phyloP scores from a whole-genome alignment of 306 rosid genomes.

The Dalbergia oliveri region DNA sequence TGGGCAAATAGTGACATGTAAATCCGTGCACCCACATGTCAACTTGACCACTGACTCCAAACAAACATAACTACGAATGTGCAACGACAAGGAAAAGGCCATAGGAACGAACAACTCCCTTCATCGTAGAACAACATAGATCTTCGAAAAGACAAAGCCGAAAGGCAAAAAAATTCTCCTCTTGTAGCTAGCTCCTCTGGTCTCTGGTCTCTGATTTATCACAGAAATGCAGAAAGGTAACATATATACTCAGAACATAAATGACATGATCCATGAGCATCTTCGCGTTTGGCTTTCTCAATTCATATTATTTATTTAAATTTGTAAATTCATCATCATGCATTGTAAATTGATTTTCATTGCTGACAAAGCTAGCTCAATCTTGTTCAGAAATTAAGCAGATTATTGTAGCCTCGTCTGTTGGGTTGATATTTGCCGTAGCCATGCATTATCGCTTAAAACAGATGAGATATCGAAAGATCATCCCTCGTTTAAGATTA shows the following conservation, averaged over 20 bases:
- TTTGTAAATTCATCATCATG: not conserved
- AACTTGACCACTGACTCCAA: conserved; percentile 16
- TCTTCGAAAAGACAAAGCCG: conserved; percentile 14
- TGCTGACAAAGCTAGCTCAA: not conserved
- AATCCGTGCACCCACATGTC: conserved; percentile 35
- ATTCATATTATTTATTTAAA: not conserved
- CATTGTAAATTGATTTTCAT: not conserved
- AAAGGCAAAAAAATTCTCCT: conserved; percentile 35
- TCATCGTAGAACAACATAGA: conserved; percentile 30
- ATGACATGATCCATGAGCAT: not conserved
- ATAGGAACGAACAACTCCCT: conserved; percentile 37
- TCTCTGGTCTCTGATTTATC: conserved; percentile 44
- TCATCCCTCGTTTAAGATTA: conserved; percentile 68
- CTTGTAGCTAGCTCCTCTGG: conserved; percentile 13
- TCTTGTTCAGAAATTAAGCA: conserved; percentile 61
- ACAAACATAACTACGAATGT: conserved; percentile 41
- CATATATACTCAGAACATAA: not conserved
- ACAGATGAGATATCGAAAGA: conserved; percentile 63
- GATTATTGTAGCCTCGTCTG: conserved; percentile 57
- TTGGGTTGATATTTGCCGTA: conserved; percentile 65
- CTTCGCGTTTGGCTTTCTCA: not conserved
- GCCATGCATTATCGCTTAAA: conserved; percentile 63
- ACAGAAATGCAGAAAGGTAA: conserved; percentile 66
- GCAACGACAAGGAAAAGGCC: conserved; percentile 33
- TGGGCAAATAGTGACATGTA: not conserved